Evolutionary conservation across 2,329 filamentous ascomycete genomes (phyloP).

Genomic region (Cordyceps militaris): DNA sequence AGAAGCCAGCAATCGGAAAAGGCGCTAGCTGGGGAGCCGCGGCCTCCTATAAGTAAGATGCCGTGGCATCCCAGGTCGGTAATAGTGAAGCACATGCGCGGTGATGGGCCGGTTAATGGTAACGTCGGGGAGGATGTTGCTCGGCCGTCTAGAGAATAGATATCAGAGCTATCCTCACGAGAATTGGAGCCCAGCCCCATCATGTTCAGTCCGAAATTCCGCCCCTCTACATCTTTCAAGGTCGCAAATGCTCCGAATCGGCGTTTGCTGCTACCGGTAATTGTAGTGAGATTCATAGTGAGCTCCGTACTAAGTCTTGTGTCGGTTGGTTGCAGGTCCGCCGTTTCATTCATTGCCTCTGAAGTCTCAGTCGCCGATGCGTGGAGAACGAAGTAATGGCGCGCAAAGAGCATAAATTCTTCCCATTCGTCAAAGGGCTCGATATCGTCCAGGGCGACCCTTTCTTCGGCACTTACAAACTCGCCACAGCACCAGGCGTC

Average conservation of each 20-base stretch:
- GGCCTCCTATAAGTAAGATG: constrained; percentile 66
- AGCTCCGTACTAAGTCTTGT: not conserved
- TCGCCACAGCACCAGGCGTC: constrained; percentile 66
- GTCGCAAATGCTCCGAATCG: constrained; percentile 54
- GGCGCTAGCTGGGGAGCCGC: constrained; percentile 64
- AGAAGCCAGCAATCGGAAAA: constrained; percentile 72
- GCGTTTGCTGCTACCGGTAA: constrained; percentile 28
- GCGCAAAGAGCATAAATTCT: constrained; percentile 77
- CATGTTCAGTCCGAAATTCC: constrained; percentile 37
- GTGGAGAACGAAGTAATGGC: constrained; percentile 75
- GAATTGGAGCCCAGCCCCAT: constrained; percentile 39
- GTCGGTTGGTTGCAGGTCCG: too few species aligned
- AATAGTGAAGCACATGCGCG: constrained; percentile 68
- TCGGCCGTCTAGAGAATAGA: constrained; percentile 31
- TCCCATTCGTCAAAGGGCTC: constrained; percentile 97
- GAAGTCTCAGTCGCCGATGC: constrained; percentile 33
- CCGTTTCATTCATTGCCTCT: not conserved
- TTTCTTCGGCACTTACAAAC: constrained; percentile 56
- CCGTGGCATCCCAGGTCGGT: constrained; percentile 54
- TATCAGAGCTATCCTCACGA: constrained; percentile 43
- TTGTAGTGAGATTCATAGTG: not conserved
- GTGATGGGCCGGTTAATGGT: constrained; percentile 24
- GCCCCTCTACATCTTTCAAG: constrained; percentile 29
- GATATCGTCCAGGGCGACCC: constrained; percentile 56
- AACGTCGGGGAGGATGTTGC: constrained; percentile 21